Base-by-base conservation (phyloP, 192 early-diverging fungal species). In the Kickxella alabastrina region DNA sequence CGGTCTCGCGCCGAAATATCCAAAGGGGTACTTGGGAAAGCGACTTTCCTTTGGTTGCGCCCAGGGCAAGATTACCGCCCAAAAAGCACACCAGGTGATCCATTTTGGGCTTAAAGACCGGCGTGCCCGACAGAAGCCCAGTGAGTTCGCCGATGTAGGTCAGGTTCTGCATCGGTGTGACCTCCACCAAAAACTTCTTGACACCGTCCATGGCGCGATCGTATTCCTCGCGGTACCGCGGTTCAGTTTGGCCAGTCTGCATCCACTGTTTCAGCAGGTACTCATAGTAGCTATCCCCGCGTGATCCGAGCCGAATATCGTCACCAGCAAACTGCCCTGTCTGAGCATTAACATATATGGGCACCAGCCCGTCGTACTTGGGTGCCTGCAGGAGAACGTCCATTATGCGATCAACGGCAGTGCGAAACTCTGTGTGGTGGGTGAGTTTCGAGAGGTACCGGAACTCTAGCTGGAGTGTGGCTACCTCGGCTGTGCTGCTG, bases 31-130 rank as follows among this genome's bases (percentile, higher is more conserved):
- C 56, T 4, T 65, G 28, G 1, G 51, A 19, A 4, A 74, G 46
- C 0, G 59, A 26, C 5, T 44, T 26, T 38, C 69, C 69, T 15
- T 46, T 36, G 2, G 76, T 78, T 9, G 76, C 69, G 23, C 69
- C 68, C 31, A 78, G 52, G 0, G 69, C 76, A 18, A 78, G 44
- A 21, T 59, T 68, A 12, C 76, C 76, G 4, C 25, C 88, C 12
- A 93, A 60, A 65, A 93, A 97, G 65, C 94, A 97, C 9, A 92
- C 92, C 6, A 97, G 80, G 56, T 97, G 94, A 67, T 95, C 92
- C 92, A 97, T 95, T 36, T 78, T 75, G 18, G 85, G 59, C 14
- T 48, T 64, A 21, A 68, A 68, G 22, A 22, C n/a, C 10, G 62
- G 71, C 7, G 17, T 12, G 45, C 54, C 86, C 27, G 80, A 70